A percentile compares a stretch with the other conserved stretches of the same genome.
These are phyloP conservation scores for Aspergillus phoenicis DNA, from an alignment of 2,329 filamentous ascomycete genomes.

Conservation along the genomic window DNA sequence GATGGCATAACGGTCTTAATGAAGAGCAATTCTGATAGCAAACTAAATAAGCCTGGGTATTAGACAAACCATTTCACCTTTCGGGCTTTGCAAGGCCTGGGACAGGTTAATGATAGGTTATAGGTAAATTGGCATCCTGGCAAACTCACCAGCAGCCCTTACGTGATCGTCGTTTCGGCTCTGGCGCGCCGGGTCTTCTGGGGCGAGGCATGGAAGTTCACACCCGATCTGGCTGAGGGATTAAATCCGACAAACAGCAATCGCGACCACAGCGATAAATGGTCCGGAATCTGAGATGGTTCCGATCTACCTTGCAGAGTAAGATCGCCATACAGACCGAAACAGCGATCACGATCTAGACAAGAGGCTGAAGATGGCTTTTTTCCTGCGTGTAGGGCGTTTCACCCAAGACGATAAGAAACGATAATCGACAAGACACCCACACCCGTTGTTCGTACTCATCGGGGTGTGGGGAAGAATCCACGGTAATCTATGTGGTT, in stretches of 20 bases:
- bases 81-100: slow-evolving; percentile 75
- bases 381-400: slow-evolving; percentile 31
- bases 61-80: slow-evolving; percentile 71
- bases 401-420: slow-evolving; percentile 39
- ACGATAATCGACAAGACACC: slow-evolving; percentile 41
- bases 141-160: slow-evolving; percentile 66
- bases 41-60: background rate
- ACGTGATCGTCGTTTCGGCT: slow-evolving; percentile 68
- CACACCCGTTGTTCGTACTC: slow-evolving; percentile 37
- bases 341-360: slow-evolving; percentile 15
- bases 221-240: slow-evolving; percentile 20
- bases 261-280: slow-evolving; percentile 22
- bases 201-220: slow-evolving; percentile 61
- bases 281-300: slow-evolving; percentile 25
- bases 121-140: slow-evolving; percentile 12
- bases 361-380: slow-evolving; percentile 17
- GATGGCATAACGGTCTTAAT: background rate
- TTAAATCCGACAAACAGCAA: slow-evolving; percentile 16
- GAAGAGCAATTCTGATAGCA: background rate
- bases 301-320: slow-evolving; percentile 23
- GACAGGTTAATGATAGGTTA: slow-evolving; percentile 4
- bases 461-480: slow-evolving; percentile 36
- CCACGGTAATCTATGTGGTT: background rate
- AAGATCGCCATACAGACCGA: slow-evolving; percentile 31
- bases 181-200: slow-evolving; percentile 63